Conservation (phyloP, 495 filamentous ascomycete genomes). For the Xylaria flabelliformis region DNA sequence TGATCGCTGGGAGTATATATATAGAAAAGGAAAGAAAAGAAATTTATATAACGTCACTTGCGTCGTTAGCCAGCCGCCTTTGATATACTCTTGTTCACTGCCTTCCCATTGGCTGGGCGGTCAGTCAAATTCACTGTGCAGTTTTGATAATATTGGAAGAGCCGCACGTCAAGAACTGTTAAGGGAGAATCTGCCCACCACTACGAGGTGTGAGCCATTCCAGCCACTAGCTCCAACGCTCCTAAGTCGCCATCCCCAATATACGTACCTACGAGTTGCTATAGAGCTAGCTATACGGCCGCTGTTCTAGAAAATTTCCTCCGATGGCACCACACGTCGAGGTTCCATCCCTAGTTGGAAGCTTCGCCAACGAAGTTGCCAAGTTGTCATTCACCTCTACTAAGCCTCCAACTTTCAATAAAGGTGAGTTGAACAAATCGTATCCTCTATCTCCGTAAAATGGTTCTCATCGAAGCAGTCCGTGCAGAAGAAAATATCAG, state of each 20-base stretch:
- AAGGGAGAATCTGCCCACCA: not conserved
- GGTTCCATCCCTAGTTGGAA: not conserved
- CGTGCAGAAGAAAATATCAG: not conserved
- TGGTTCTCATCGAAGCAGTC: not conserved
- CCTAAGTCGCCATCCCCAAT: not conserved
- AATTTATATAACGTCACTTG: not conserved
- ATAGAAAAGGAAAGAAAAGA: conserved; percentile 2
- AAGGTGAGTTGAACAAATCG: not conserved
- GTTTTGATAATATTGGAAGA: not conserved
- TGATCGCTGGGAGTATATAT: not conserved
- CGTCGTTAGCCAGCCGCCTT: not conserved
- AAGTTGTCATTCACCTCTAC: not conserved
- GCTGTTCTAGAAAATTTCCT: not conserved
- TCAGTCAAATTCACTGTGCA: not conserved
- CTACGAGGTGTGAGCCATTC: not conserved
- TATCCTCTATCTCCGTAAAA: not conserved
- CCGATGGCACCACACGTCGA: conserved; percentile 13
- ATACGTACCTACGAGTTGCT: not conserved
- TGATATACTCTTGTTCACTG: not conserved
- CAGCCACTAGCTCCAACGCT: not conserved
- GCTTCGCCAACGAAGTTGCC: not conserved
- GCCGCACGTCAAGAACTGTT: conserved; percentile 1
- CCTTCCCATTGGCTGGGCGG: conserved; percentile 8
- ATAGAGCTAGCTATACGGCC: not conserved
- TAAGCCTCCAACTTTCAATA: not conserved